Conservation (phyloP, 192 early-diverging fungal genomes). For the Chytriomyces confervae region DNA sequence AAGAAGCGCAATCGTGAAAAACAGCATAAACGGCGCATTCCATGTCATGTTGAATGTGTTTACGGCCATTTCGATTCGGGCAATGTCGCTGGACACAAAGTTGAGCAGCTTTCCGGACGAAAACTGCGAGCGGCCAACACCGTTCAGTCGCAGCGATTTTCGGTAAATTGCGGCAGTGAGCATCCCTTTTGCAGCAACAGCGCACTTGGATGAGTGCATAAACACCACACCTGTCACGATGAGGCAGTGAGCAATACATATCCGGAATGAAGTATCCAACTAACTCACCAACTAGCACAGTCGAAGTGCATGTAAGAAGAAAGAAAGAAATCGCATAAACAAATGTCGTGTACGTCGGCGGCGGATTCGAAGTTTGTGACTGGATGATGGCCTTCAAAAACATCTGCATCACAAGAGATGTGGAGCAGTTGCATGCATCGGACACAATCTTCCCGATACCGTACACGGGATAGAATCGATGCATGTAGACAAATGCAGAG, state of each 20-base stretch:
- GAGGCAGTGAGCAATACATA: background rate
- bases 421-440: background rate
- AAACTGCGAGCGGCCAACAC: slow-evolving; percentile 59
- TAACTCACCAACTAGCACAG: background rate
- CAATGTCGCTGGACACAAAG: slow-evolving; percentile 75
- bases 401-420: slow-evolving; percentile 34
- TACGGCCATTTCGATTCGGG: slow-evolving; percentile 51
- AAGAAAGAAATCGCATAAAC: slow-evolving; percentile 23
- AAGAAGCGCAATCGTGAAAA: slow-evolving; percentile 21
- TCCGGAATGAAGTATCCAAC: background rate
- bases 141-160: slow-evolving; percentile 59
- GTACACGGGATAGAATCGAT: slow-evolving; percentile 20
- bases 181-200: slow-evolving; percentile 43
- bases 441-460: slow-evolving; percentile 22
- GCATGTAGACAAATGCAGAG: slow-evolving; percentile 8
- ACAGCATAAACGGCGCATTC: slow-evolving; percentile 17
- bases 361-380: background rate
- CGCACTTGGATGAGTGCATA: background rate
- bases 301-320: slow-evolving; percentile 6
- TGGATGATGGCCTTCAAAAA: slow-evolving; percentile 24
- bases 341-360: slow-evolving; percentile 1
- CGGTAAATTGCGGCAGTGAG: slow-evolving; percentile 60
- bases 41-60: slow-evolving; percentile 23
- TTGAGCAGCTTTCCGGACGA: slow-evolving; percentile 67
- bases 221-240: background rate